Conservation (phyloP, 192 early-diverging fungal genomes). For the Coemansia sp. region DNA sequence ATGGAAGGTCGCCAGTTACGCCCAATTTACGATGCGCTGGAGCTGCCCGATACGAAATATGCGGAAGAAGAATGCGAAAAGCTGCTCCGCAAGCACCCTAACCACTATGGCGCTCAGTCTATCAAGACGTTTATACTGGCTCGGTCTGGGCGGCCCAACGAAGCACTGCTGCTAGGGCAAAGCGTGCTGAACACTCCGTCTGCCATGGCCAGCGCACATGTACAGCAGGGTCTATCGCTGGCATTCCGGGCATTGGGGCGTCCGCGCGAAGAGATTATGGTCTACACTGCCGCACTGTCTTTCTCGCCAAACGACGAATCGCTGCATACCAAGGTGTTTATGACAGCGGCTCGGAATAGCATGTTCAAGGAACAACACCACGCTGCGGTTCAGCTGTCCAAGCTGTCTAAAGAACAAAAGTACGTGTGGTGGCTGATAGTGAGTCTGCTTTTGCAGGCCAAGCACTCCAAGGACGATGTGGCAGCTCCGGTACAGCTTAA, state of each 20-base stretch:
- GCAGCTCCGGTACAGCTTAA: slow-evolving; percentile 58
- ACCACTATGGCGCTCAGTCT: slow-evolving; percentile 56
- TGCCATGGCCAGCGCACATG: slow-evolving; percentile 28
- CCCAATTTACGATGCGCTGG: slow-evolving; percentile 41
- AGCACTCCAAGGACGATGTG: slow-evolving; percentile 12
- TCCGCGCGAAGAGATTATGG: slow-evolving; percentile 63
- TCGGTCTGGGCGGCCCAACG: slow-evolving; percentile 61
- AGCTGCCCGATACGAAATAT: slow-evolving; percentile 13
- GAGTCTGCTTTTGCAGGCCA: slow-evolving; percentile 74
- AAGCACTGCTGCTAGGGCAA: slow-evolving; percentile 62
- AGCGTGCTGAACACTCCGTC: slow-evolving; percentile 53
- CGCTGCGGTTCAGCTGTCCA: slow-evolving; percentile 78
- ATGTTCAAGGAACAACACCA: slow-evolving; percentile 59
- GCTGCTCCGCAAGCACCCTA: slow-evolving; percentile 36
- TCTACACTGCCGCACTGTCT: slow-evolving; percentile 68
- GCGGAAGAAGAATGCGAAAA: slow-evolving; percentile 28
- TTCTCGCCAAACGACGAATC: slow-evolving; percentile 67
- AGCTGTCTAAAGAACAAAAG: slow-evolving; percentile 71
- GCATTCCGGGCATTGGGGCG: slow-evolving; percentile 21
- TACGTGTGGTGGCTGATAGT: slow-evolving; percentile 83
- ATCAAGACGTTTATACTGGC: slow-evolving; percentile 73
- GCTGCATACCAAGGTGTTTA: slow-evolving; percentile 74
- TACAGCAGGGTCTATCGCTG: slow-evolving; percentile 26
- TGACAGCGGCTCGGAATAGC: slow-evolving; percentile 69
- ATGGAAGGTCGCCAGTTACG: slow-evolving; percentile 23